Base-by-base conservation (phyloP, 768 basidiomycete species). In the Phlegmacium glaucopus region DNA sequence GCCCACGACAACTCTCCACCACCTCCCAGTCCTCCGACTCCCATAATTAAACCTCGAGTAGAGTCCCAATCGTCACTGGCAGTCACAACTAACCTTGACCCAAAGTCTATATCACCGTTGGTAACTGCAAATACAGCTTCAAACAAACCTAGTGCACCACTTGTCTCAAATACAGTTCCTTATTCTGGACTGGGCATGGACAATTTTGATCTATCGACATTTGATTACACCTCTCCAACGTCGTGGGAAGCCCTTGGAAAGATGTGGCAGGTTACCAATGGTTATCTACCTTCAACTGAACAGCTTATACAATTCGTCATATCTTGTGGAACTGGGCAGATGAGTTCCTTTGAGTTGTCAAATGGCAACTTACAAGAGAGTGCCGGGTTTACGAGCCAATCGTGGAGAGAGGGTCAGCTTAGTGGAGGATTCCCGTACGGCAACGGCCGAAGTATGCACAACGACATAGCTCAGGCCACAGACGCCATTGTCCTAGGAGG, bases 231-330 rank as follows among this genome's bases (percentile, higher is more conserved):
- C 25, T 73, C 77, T 37, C 78, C 90, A 45, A 65, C 78, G 44
- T 83, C 87, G 63, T 94, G 91, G 91, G 82, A 85, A 71, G 76
- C 79, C 47, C 78, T 94, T 49, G 86, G 85, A 62, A 80, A 80
- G 61, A 82, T 88, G 73, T 92, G 87, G 87, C 67, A 75, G 61
- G 72, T 74, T 47, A 83, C 86, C 44, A 67, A 86, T 64, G 85
- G 87, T 35, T 75, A 78, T 57, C 41, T 71, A 54, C 90, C 90
- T 25, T 76, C 85, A 47, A 82, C 84, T 57, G 83, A 89, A 57
- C 77, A 90, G 58, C 76, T 91, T 55, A 82, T 89, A 82, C 76
- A 82, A 64, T 87, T 84, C 61, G 74, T 87, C 52, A 74, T 86
- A 73, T 48, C 74, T 30, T 48, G 58, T 36, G 58, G 54, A 12